Conservation (phyloP, 345 rosid species). For the Lagerstroemia speciosa region DNA sequence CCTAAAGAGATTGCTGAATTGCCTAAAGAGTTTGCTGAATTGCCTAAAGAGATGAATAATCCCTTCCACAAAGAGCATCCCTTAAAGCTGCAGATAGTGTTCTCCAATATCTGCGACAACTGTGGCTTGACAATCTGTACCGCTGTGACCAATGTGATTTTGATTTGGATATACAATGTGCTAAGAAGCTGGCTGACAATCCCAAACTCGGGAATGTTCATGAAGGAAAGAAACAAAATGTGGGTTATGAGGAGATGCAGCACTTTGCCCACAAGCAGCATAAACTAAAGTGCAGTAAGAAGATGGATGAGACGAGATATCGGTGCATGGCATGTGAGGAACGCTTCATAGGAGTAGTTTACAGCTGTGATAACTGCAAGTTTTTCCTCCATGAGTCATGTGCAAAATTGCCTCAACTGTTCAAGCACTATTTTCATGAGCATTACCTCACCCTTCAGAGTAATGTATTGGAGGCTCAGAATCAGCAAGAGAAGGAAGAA, state of each 20-base stretch:
- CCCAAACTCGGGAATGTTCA: neutral
- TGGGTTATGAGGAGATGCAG: neutral
- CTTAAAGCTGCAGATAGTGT: neutral
- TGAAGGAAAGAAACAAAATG: neutral
- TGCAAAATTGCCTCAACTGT: neutral
- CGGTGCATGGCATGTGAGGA: constrained; percentile 4
- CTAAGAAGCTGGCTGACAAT: neutral
- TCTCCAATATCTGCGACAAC: neutral
- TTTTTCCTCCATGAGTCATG: constrained; percentile 1
- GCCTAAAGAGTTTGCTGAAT: neutral
- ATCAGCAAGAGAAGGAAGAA: neutral
- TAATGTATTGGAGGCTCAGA: neutral
- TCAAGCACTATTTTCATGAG: neutral
- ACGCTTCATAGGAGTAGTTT: neutral
- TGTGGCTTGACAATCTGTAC: neutral
- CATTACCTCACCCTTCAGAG: neutral
- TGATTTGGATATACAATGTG: neutral
- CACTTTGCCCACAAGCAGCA: neutral
- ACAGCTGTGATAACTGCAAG: neutral
- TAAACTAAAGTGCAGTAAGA: neutral
- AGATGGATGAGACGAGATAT: neutral
- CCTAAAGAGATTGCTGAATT: neutral
- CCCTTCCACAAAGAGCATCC: neutral
- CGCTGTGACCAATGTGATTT: constrained; percentile 5
- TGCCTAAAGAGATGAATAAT: neutral